Base-by-base conservation (phyloP, 1,139 yeast genomes). In the Pichia sp. region DNA sequence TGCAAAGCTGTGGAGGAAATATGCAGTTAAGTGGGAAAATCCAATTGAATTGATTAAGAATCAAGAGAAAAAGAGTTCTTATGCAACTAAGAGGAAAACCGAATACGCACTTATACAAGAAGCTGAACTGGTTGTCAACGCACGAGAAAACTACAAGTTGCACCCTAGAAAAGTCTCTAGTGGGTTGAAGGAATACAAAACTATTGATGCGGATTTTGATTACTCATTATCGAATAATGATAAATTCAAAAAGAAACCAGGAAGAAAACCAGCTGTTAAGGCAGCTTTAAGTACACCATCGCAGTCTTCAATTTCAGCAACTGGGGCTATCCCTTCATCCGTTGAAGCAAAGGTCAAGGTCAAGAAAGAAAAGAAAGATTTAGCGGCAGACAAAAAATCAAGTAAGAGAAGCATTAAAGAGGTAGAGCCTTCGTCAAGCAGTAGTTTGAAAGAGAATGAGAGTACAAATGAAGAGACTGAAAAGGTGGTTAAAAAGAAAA, bases 1-100 rank as follows among this genome's bases (percentile, higher is more conserved):
- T 73, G 97, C 97, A 0, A 76, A 85, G 56, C 69, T 93, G 45
- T 93, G 99, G 99, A 77, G 97, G 67, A 74, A 95, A 46, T 93
- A 93, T 68, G 97, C 92, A 0, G 85, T 88, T 0, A 76, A 76
- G n/a, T 93, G 99, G 98, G 91, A 85, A 61, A 83, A 82, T 49
- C 96, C 97, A 0, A 66, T 73, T 29, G 93, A 86, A 56, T 83
- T 89, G 0, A 72, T 83, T 49, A 79, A 76, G 65, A 83, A 79
- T 56, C 74, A 66, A 58, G 75, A 65, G 36, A 76, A 73, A 56
- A 69, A 73, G 44, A 75, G 78, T 36, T 75, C 76, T 20, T 69
- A 68, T 53, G 83, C 84, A 2, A 78, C 83, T 80, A 81, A 79
- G 64, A 79, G 80, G 61, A 78, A 75, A 59, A 71, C 87, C 2